phyloP scores from a whole-genome alignment of 495 filamentous ascomycete genomes.

The Talaromyces adpressus region DNA sequence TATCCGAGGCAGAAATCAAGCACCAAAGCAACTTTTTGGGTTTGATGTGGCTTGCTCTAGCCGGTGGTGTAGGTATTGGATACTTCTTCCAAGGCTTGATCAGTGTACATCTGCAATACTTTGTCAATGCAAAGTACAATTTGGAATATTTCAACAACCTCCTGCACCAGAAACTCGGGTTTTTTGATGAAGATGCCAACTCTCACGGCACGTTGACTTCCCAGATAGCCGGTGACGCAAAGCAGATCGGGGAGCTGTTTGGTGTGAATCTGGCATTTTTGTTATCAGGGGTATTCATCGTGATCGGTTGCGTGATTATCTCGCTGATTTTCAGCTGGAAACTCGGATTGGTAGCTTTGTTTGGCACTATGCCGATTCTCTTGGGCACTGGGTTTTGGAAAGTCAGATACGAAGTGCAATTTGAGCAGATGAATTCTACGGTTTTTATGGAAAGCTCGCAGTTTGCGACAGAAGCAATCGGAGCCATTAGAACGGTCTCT shows the following conservation, averaged over 20 bases:
- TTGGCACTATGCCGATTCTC: constrained; percentile 45
- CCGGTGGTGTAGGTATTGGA: neutral
- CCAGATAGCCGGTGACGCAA: constrained; percentile 48
- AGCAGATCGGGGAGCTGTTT: constrained; percentile 29
- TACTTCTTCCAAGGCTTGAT: neutral
- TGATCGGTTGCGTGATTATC: constrained; percentile 25
- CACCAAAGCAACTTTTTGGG: neutral
- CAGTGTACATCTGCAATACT: neutral
- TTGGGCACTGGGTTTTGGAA: constrained; percentile 43
- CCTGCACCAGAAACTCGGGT: neutral
- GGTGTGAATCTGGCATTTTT: constrained; percentile 29
- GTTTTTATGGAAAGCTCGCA: constrained; percentile 43
- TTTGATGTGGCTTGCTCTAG: constrained; percentile 1
- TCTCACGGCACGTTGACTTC: constrained; percentile 51
- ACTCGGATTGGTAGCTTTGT: constrained; percentile 44
- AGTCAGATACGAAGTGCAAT: constrained; percentile 32
- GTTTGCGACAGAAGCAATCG: constrained; percentile 48
- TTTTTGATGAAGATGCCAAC: neutral
- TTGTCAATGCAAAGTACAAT: neutral
- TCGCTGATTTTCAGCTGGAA: constrained; percentile 43
- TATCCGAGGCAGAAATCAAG: neutral
- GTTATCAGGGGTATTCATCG: constrained; percentile 28
- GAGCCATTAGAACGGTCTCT: constrained; percentile 47
- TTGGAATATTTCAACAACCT: neutral
- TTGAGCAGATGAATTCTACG: constrained; percentile 44